These are phyloP conservation scores for Fusarium beomiforme DNA, from an alignment of 2,329 filamentous ascomycete species.

Conservation along the genomic window DNA sequence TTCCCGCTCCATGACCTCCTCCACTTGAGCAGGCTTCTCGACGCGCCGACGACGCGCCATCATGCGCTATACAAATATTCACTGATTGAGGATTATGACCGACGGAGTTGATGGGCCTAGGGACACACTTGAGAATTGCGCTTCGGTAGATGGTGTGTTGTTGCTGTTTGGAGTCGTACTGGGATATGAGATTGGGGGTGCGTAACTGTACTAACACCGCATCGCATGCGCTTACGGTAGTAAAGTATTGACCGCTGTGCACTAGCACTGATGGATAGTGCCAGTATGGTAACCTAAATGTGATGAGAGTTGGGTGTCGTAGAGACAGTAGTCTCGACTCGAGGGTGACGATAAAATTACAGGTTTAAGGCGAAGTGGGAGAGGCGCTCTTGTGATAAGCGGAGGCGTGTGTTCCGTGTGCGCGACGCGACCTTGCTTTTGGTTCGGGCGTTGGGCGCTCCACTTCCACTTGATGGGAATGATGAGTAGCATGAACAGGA, in stretches of 20 bases:
- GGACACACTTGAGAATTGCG: background rate
- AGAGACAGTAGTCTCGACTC: constrained; percentile 9
- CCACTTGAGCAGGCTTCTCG: constrained; percentile 45
- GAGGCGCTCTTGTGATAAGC: constrained; percentile 38
- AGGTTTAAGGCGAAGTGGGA: constrained; percentile 23
- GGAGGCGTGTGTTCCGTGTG: constrained; percentile 39
- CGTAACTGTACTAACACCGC: constrained; percentile 34
- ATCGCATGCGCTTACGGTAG: constrained; percentile 35
- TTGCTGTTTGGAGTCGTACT: constrained; percentile 30
- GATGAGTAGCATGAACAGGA: background rate
- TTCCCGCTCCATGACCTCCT: constrained; percentile 43
- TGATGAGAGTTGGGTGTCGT: constrained; percentile 12
- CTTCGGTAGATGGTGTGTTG: background rate
- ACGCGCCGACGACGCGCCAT: constrained; percentile 52
- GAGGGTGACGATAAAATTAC: constrained; percentile 19
- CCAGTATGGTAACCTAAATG: background rate
- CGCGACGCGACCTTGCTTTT: constrained; percentile 41
- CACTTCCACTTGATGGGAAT: constrained; percentile 18
- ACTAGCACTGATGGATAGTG: constrained; percentile 4
- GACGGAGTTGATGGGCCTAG: background rate
- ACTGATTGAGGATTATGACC: background rate
- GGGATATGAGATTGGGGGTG: constrained; percentile 29
- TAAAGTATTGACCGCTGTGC: background rate
- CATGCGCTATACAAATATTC: constrained; percentile 35
- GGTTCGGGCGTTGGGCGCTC: constrained; percentile 13